phyloP scores from a whole-genome alignment of 2,329 filamentous ascomycete species.

The Mycosphaerella arachidis region DNA sequence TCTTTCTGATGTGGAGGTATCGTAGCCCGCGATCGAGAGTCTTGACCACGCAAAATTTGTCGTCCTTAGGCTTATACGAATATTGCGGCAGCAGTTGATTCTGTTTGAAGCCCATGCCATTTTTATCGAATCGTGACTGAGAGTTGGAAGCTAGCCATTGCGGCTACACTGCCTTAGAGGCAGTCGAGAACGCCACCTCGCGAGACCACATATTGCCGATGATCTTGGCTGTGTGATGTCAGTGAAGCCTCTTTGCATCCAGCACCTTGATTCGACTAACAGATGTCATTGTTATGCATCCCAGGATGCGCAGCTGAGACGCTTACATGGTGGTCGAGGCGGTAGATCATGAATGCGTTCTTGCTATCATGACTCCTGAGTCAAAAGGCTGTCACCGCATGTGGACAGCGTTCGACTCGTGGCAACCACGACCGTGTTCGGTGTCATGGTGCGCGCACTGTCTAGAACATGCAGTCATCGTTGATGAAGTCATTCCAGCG shows the following conservation, averaged over 20 bases:
- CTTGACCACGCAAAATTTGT: too few relatives aligned
- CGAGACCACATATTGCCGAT: constrained; percentile 1
- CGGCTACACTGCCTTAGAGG: too few relatives aligned
- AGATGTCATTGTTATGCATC: constrained; percentile 19
- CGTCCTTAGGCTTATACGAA: background rate
- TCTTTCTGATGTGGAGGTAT: too few relatives aligned
- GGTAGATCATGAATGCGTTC: constrained; percentile 20
- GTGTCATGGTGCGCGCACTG: background rate
- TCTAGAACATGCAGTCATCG: background rate
- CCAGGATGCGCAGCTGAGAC: constrained; percentile 9
- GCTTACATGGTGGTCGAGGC: constrained; percentile 10
- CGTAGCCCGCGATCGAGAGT: too few relatives aligned
- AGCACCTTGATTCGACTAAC: background rate
- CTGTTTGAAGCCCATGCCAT: too few relatives aligned
- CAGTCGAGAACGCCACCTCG: background rate
- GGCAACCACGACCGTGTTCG: background rate
- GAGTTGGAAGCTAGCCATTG: too few relatives aligned
- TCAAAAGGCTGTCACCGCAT: too few relatives aligned
- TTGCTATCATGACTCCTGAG: background rate
- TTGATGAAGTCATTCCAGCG: background rate
- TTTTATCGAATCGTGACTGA: too few relatives aligned
- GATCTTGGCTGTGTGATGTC: constrained; percentile 13
- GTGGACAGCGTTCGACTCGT: too few relatives aligned
- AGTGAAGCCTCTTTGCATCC: background rate
- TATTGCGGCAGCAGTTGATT: background rate